Evolutionary conservation across 257 asterid species (phyloP), one percentile per base, ranked within the genome.

Genomic region (Striga asiatica): DNA sequence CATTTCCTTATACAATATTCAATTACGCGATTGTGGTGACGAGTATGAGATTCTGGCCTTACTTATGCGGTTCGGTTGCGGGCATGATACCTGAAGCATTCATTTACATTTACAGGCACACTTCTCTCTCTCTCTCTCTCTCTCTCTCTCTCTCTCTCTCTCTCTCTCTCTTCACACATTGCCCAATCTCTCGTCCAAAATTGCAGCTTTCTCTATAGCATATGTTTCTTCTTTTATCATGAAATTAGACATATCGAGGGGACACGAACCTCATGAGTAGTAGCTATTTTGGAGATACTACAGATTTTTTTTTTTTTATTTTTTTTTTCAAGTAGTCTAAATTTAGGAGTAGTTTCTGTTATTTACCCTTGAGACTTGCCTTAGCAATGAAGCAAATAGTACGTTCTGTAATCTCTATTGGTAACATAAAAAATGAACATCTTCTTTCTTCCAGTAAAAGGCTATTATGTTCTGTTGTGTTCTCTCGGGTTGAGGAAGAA

Each of bases 61-160:
- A 89, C 54, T 57, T 85, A 23, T 76, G 78, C 43, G 97, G 97
- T 61, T 89, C 97, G 24, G 56, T 85, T 31, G 78, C 91, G 1
- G 97, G 97, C 62, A 89, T 89, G 97, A 70, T 81, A 66, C 97
- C 97, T 1, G 97, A 89, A 70, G 77, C 97, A 70, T 89, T 89
- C 79, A 77, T 89, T 52, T 85, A 83, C 79, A 89, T 89, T 75
- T 89, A 89, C 74, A 83, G 86, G 94, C 85, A 56, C 42, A 66
- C 25, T 34, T 25, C 57, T 37, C 16, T 41, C 48, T 48, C 20
- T 17, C 35, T 1, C 58, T 2, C 68, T 29, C 37, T 25, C 57
- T 37, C 16, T 41, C 48, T 48, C 20, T 17, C 35, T 1, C 58
- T 2, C 42, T 2, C 43, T 4, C 17, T 4, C 12, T 7, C 16